Evolutionary conservation across 148 eudicot genomes (phyloP).

Genomic region (Mesembryanthemum crystallinum): DNA sequence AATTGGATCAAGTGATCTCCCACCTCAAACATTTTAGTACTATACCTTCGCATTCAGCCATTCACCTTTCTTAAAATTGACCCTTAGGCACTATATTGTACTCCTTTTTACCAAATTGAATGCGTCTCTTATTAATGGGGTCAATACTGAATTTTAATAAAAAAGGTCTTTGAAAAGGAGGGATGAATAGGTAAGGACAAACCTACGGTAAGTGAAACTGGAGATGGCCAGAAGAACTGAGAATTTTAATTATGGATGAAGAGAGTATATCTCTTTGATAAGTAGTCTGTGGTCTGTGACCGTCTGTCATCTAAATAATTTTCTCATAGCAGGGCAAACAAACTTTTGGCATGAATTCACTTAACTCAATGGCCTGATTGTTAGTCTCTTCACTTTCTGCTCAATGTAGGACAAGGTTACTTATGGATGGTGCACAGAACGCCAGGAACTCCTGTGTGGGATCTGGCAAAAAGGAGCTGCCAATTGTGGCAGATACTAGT

Average conservation of each 20-base stretch:
- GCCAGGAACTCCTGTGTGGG: slow-evolving; percentile 71
- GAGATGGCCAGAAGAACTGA: too few species aligned
- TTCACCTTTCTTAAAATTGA: background rate
- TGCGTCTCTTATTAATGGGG: background rate
- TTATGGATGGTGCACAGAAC: slow-evolving; percentile 75
- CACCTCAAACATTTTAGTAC: background rate
- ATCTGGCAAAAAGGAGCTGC: slow-evolving; percentile 65
- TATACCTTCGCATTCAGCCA: background rate
- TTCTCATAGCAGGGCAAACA: background rate
- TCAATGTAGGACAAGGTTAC: slow-evolving; percentile 73
- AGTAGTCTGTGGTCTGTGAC: background rate
- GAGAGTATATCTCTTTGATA: background rate
- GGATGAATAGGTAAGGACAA: too few species aligned
- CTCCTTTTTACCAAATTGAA: background rate
- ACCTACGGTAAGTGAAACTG: background rate
- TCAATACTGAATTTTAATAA: background rate
- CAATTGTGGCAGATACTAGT: slow-evolving; percentile 67
- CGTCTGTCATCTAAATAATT: background rate
- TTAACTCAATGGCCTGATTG: background rate
- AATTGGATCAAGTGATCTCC: background rate
- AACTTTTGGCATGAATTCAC: background rate
- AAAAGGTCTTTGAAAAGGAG: background rate
- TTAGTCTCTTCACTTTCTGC: background rate
- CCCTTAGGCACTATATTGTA: background rate
- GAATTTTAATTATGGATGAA: too few species aligned